Evolutionary conservation across 148 eudicot genomes (phyloP).

Genomic region (Arctostaphylos glauca): DNA sequence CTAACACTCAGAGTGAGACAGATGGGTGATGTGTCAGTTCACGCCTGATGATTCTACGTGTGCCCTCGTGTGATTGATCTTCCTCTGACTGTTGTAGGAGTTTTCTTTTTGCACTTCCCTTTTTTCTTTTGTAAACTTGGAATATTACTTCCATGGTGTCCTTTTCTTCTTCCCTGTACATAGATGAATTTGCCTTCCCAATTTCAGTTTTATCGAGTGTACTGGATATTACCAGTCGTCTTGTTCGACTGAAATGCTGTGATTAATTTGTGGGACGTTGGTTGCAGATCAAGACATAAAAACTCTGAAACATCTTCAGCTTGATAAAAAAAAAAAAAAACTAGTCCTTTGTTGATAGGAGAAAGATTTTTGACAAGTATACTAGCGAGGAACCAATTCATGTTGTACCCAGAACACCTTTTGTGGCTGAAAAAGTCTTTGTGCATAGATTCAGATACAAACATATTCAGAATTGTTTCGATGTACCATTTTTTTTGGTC

Average conservation of each 20-base stretch:
- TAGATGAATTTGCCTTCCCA: neutral
- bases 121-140: neutral
- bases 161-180: neutral
- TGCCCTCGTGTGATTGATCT: neutral
- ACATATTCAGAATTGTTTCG: too few species aligned
- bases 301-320: neutral
- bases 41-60: neutral
- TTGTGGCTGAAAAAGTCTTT: too few species aligned
- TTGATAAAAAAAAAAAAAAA: neutral
- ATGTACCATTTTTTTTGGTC: too few species aligned
- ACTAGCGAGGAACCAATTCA: neutral
- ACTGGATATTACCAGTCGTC: too few species aligned
- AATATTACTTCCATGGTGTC: neutral
- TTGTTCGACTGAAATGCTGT: neutral
- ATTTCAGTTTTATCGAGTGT: too few species aligned
- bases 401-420: too few species aligned
- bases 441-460: too few species aligned
- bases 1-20: constrained; percentile 1
- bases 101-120: neutral
- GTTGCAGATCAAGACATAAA: neutral
- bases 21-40: neutral
- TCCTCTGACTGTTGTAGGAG: neutral
- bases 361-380: neutral
- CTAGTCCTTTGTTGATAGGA: neutral
- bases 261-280: neutral